Base-by-base conservation (phyloP, 331 rosid genomes). In the Acacia pycnantha region DNA sequence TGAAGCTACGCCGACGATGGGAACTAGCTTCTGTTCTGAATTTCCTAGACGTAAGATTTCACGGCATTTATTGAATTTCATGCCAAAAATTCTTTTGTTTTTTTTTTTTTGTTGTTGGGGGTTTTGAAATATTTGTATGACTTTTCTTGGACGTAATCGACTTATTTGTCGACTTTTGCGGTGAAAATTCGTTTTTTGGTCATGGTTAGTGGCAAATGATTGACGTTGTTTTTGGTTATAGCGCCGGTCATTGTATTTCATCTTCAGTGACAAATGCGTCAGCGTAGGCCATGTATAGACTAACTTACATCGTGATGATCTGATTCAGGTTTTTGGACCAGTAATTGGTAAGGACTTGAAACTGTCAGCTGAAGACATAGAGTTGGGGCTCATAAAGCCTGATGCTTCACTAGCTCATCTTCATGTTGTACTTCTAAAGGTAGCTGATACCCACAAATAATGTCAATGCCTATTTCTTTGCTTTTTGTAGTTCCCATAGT, bases 21-120 rank as follows among this genome's bases (percentile, higher is more conserved):
- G 98, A 95, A 46, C 89, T 95, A 6, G 98, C 98, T 53, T 95
- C 98, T 48, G 93, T 95, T 73, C 81, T 93, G 82, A 89, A 95
- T 59, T 95, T 90, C 82, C 51, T 95, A 40, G 86, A 84, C 46
- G 98, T 95, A 85, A 82, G 93, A 70, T 81, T 81, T 68, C 46
- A 58, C 66, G 8, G 19, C 31, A 8, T 24, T 77, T 26, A 13
- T 22, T 58, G 8, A 24, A 29, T 14, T 29, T 76, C 33, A 3
- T 13, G 21, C 27, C 47, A 2, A 66, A 81, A 31, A 16, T 9
- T 68, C 29, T 8, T 22, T 44, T 47, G 19, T 8, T 29, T 29
- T 29, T 29, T 29, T 29, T 18, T 13, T 14, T 19, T 19, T 1
- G 56, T 13, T 50, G 46, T 50, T 18, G 18, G 56, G 56, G 56